phyloP scores from a whole-genome alignment of 176 grass and related monocot species.

The Musa beccarii region DNA sequence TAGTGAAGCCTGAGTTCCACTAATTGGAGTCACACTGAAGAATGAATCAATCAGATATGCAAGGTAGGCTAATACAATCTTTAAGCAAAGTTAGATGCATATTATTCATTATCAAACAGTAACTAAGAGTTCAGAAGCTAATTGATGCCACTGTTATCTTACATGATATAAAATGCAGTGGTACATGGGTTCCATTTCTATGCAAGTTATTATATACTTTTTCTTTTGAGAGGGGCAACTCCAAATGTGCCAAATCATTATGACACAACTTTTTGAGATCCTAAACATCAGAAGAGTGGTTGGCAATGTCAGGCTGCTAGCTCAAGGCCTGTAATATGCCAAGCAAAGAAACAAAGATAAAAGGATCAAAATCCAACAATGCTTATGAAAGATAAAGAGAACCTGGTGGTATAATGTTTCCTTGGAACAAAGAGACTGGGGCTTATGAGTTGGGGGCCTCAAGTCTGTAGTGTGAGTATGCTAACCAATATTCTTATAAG shows the following conservation, averaged over 20 bases:
- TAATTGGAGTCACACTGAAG: no score
- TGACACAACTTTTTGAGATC: background rate
- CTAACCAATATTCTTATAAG: background rate
- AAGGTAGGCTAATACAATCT: no score
- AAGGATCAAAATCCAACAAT: slow-evolving; percentile 5
- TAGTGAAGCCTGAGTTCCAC: no score
- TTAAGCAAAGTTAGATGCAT: no score
- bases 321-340: slow-evolving; percentile 18
- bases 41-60: no score
- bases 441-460: background rate
- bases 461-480: background rate
- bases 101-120: no score
- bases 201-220: no score
- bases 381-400: background rate
- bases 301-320: slow-evolving; percentile 21
- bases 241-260: slow-evolving; percentile 3
- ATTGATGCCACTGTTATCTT: no score
- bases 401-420: background rate
- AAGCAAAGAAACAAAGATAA: background rate
- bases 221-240: background rate
- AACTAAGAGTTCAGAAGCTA: no score
- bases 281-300: slow-evolving; percentile 4
- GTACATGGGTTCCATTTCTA: no score
- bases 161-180: no score
- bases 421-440: slow-evolving; percentile 9